Base-by-base conservation (phyloP, 352 stramenopile species). In the Pythium rishiriense region DNA sequence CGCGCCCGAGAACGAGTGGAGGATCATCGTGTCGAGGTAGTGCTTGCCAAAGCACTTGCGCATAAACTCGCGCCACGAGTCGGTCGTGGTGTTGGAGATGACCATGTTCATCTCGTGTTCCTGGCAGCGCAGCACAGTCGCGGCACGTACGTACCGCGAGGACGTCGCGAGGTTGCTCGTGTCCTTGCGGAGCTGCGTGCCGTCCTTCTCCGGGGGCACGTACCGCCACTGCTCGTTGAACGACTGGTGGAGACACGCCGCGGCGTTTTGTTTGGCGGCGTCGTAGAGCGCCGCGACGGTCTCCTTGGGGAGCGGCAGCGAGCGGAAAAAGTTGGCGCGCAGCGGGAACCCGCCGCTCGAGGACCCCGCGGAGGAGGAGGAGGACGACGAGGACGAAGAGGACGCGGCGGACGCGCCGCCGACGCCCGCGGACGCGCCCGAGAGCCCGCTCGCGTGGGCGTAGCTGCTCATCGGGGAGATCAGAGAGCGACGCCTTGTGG, bases 221-320 rank as follows among this genome's bases (percentile, higher is more conserved):
- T 89, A 90, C 58, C 83, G 73, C 84, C 84, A 93, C 50, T 91
- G 82, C 43, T 90, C 82, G 59, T 91, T 91, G 72, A 87, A 91
- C 41, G 79, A 84, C 69, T 88, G 79, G 35, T 78, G 82, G 35
- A 91, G 64, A 42, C 81, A 86, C 49, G 73, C 66, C n/a, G 71
- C 63, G 3, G 83, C 82, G 49, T 87, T 89, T 2, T 72, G 39
- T 61, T 83, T 83, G 41, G 82, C 84, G n/a, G 73, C 52, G 15
- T 55, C 47, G 49, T 85, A 85, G 29, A 91, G 76, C 64, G 76
- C 62, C 31, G 85, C 72, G 29, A 79, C 77, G 60, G 85, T 83
- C 49, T 83, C 78, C 31, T 79, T 76, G 46, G 62, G 71, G 22
- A 93, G 69, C 51, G 85, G 70, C 24, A 87, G 73, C 60, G 76